Base-by-base conservation (phyloP, 192 early-diverging fungal species). In the Diversispora epigaea region DNA sequence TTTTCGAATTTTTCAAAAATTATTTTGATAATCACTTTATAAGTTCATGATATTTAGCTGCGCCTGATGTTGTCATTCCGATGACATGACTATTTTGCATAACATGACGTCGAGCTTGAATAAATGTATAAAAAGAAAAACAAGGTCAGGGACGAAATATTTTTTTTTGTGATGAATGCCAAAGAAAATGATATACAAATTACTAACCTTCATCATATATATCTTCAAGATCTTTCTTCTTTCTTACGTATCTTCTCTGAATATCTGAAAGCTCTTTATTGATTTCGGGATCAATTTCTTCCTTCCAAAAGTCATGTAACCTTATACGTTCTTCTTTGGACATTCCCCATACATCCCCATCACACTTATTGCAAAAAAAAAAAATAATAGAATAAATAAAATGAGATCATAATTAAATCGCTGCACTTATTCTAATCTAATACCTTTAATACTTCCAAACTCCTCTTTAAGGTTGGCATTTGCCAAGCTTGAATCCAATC, bases 41-140 rank as follows among this genome's bases (percentile, higher is more conserved):
- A 2, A 64, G 17, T 43, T 12, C n/a, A 63, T 86, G 81, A 49
- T 64, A 58, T 63, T 84, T 87, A 25, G 89, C 89, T 6, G 87
- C 86, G 12, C 87, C 89, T 14, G 77, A 83, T 19, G 89, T 90
- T 0, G 89, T 90, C 77, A 86, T 84, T 1, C 86, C 89, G 19
- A 90, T 80, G 9, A 90, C 84, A 8, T 80, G 50, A 45, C 68
- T 46, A 6, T 73, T 44, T 39, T 72, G 62, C 1, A 85, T 72
- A 54, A 82, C 74, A 15, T 50, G 73, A 58, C 68, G 69, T 32
- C 80, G 73, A 3, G 65, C 25, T 32, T 32, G 25, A 32, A 32
- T 32, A 32, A 32, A 32, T 32, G 25, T 32, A 32, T 32, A 32
- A 32, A 32, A 32, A n/a, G 25, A 1, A 32, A 32, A 32, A 0